These are phyloP conservation scores for Sechiopsis laciniata DNA, from an alignment of 306 rosid species.

Conservation along the genomic window DNA sequence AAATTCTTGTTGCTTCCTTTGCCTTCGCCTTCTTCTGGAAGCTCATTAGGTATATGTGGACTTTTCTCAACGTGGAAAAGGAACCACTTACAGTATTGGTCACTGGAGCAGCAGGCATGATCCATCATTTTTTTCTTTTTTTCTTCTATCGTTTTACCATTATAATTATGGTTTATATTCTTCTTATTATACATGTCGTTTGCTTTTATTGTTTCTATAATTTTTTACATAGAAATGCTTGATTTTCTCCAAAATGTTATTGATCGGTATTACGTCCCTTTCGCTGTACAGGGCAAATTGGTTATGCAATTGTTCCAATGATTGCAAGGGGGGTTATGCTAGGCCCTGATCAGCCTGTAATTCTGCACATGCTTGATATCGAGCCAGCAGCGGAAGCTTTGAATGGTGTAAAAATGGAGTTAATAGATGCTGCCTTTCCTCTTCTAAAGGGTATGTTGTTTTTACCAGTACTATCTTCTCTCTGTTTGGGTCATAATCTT, in stretches of 20 bases:
- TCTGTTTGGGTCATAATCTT: neutral
- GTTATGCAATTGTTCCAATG: slow-evolving; percentile 97
- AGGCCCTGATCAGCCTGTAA: slow-evolving; percentile 90
- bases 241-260: too few relatives aligned
- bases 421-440: slow-evolving; percentile 89
- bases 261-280: too few relatives aligned
- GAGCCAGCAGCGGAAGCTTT: slow-evolving; percentile 83
- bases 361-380: slow-evolving; percentile 89
- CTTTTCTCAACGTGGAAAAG: slow-evolving; percentile 50
- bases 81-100: slow-evolving; percentile 66
- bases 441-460: slow-evolving; percentile 59
- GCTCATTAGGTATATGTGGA: slow-evolving; percentile 55
- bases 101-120: slow-evolving; percentile 85
- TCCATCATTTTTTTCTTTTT: neutral
- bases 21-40: slow-evolving; percentile 54
- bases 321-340: slow-evolving; percentile 95
- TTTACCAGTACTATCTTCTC: neutral
- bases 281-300: slow-evolving; percentile 66
- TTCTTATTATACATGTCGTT: neutral
- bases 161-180: too few relatives aligned
- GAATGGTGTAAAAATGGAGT: slow-evolving; percentile 89
- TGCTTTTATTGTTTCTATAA: neutral
- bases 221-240: neutral
- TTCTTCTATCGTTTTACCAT: neutral
- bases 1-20: slow-evolving; percentile 40